Evolutionary conservation across 192 early-diverging fungal genomes (phyloP), one percentile per base, ranked within the genome.

Genomic region (Dimargaris xerosporica): DNA sequence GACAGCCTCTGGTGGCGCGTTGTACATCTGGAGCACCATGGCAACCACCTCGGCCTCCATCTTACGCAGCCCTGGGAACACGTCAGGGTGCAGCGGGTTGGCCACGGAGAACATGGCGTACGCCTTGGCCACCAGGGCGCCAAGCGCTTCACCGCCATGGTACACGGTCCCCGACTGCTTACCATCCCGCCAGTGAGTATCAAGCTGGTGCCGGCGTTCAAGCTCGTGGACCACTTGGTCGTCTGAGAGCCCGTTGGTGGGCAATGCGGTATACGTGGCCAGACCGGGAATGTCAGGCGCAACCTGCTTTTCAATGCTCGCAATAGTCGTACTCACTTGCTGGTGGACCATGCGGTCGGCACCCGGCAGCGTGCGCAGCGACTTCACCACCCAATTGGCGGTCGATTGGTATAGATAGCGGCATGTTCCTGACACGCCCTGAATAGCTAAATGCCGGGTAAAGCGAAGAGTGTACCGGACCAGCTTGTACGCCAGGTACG

Each of bases 31-130:
- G 21, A 91, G 69, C 3, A 95, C 91, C 93, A 98, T 96, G 10
- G 84, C 81, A 46, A 94, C 86, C 28, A 93, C 78, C 67, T 98
- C 95, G 47, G 92, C 90, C 68, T 98, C 95, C 82, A 98, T 92
- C 58, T 86, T 82, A 46, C 95, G 82, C n/a, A 93, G 73, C 29
- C 91, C 92, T 1, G 93, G 93, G 77, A 96, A 98, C 53, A 96
- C 80, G 51, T 92, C 92, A 3, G 95, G 92, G 64, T 98, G 95
- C 47, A 98, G 79, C 12, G 93, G 93, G 65, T 97, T 98, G 53
- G 86, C 69, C 29, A 88, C 70, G 13, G 83, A 79, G 67, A 91
- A 98, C 71, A 86, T 80, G 17, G 77, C 74, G 68, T 89, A 98
- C 6, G 93, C 91, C 61, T 87, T 77, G 43, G 82, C 86, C 10